Evolutionary conservation across 495 filamentous ascomycete genomes (phyloP).

Genomic region (Neurospora intermedia): DNA sequence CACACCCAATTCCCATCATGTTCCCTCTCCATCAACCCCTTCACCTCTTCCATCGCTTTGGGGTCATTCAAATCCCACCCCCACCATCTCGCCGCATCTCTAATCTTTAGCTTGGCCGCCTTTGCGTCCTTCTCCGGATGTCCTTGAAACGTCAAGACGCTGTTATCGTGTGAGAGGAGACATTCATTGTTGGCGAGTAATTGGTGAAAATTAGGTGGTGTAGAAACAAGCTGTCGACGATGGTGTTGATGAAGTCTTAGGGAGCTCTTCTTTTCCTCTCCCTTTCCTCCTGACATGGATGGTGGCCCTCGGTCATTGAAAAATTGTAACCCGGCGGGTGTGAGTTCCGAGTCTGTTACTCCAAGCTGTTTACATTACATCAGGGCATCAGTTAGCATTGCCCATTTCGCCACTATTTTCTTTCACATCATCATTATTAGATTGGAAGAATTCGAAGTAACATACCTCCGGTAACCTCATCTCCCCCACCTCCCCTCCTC

Average conservation of each 20-base stretch:
- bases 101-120: slow-evolving; percentile 28
- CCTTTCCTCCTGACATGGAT: background rate
- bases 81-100: slow-evolving; percentile 30
- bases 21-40: slow-evolving; percentile 14
- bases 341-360: slow-evolving; percentile 27
- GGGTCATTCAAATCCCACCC: slow-evolving; percentile 21
- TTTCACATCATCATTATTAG: no score
- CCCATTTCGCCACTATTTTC: no score
- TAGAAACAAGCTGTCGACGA: slow-evolving; percentile 25
- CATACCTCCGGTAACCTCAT: slow-evolving; percentile 30
- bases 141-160: slow-evolving; percentile 38
- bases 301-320: background rate
- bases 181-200: slow-evolving; percentile 30
- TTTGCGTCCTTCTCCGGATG: slow-evolving; percentile 39
- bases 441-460: background rate
- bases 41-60: slow-evolving; percentile 7
- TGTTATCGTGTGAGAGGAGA: slow-evolving; percentile 29
- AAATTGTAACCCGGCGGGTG: slow-evolving; percentile 27
- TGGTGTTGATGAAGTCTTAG: slow-evolving; percentile 35
- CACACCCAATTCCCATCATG: slow-evolving; percentile 36
- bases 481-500: slow-evolving; percentile 26
- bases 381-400: background rate
- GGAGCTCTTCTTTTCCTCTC: background rate
- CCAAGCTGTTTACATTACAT: slow-evolving; percentile 20
- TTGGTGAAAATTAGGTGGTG: slow-evolving; percentile 21